Conservation (phyloP, 2,329 filamentous ascomycete species). For the Rasamsonia emersonii region DNA sequence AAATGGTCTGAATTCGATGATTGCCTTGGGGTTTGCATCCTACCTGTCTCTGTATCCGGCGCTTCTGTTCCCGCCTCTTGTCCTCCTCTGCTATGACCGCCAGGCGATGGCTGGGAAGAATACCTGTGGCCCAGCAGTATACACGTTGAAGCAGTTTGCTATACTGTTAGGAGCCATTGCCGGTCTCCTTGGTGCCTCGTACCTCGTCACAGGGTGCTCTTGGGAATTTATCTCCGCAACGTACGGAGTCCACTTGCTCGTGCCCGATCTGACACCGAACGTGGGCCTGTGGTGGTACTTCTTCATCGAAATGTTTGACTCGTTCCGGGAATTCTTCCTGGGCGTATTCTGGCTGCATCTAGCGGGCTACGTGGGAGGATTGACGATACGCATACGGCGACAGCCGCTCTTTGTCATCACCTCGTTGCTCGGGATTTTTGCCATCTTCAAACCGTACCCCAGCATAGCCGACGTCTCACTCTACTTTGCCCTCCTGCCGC, state of each 20-base stretch:
- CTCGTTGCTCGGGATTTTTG: constrained; percentile 78
- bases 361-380: constrained; percentile 75
- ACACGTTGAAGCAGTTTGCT: constrained; percentile 46
- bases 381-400: constrained; percentile 70
- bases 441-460: constrained; percentile 95
- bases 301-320: constrained; percentile 99
- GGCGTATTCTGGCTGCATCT: constrained; percentile 98
- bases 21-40: constrained; percentile 76
- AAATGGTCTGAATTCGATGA: constrained; percentile 64
- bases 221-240: constrained; percentile 85
- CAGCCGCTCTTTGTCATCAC: constrained; percentile 83
- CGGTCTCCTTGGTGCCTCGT: constrained; percentile 62
- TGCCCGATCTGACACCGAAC: constrained; percentile 90
- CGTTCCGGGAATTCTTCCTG: constrained; percentile 92
- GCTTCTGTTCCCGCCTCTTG: constrained; percentile 72
- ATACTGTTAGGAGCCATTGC: constrained; percentile 49
- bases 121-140: constrained; percentile 31
- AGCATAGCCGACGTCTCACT: constrained; percentile 83
- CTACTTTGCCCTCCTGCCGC: constrained; percentile 71
- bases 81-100: constrained; percentile 71
- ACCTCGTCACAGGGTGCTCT: constrained; percentile 62
- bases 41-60: constrained; percentile 90
- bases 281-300: constrained; percentile 99
- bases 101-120: constrained; percentile 30
- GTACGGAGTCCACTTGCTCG: constrained; percentile 83